phyloP scores from a whole-genome alignment of 441 rosid species.

The Gossypium lobatum region DNA sequence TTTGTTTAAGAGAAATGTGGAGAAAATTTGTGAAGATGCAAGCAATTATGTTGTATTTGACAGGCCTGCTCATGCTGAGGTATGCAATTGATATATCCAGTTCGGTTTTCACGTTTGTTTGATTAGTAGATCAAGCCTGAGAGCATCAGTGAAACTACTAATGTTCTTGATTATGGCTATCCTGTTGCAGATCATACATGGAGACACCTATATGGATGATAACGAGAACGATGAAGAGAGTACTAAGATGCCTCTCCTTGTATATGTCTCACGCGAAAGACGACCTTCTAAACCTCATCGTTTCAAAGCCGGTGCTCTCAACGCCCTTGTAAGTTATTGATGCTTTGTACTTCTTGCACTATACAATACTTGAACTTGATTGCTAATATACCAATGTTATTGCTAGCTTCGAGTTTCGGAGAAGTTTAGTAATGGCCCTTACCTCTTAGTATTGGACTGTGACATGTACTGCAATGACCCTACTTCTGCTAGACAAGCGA shows the following conservation, averaged over 20 bases:
- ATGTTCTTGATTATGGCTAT: not conserved
- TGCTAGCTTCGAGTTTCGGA: not conserved
- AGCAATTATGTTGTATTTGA: not conserved
- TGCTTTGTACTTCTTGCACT: not conserved
- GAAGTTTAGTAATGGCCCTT: not conserved
- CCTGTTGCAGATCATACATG: not conserved
- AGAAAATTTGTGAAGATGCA: slow-evolving; percentile 5
- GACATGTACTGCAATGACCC: slow-evolving; percentile 1
- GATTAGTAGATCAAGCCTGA: not conserved
- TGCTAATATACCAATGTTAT: not conserved
- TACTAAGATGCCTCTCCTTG: slow-evolving; percentile 7
- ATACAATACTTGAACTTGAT: not conserved
- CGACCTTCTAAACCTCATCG: slow-evolving; percentile 17
- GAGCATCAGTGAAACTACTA: too few species aligned
- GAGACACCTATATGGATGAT: not conserved
- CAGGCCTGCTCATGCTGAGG: slow-evolving; percentile 25
- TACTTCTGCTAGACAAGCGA: not conserved
- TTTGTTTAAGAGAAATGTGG: slow-evolving; percentile 17
- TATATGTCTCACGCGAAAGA: slow-evolving; percentile 33
- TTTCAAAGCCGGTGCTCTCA: slow-evolving; percentile 29
- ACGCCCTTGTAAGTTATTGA: not conserved
- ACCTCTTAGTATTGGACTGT: not conserved
- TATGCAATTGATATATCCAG: slow-evolving; percentile 8
- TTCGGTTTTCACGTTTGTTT: not conserved
- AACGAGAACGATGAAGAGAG: not conserved